Base-by-base conservation (phyloP, 192 early-diverging fungal species). In the Cladochytrium replicatum region DNA sequence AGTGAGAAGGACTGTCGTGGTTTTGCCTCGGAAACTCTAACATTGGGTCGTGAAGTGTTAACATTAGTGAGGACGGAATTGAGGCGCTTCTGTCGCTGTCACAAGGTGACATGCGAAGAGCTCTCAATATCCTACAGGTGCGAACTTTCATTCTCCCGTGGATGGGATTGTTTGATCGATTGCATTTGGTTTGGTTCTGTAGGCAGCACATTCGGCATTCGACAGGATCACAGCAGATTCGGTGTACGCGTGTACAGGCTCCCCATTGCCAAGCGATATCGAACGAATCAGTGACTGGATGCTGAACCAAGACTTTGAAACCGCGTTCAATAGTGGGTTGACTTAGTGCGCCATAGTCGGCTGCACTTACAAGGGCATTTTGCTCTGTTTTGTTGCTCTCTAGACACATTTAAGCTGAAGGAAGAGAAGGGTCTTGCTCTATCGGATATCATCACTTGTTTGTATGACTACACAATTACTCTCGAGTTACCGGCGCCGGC, bases 61-160 rank as follows among this genome's bases (percentile, higher is more conserved):
- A 88, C 31, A 81, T 99, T 13, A 82, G 84, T 2, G 63, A 78
- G 15, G 80, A 86, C 5, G 93, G 89, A 5, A 77, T 74, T 44
- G 48, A 80, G 22, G 91, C 96, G 15, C 66, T 99, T 15, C 61
- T 96, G 34, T 75, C 69, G 45, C 61, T 99, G 0, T 89, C 88
- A 0, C 72, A 80, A 39, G 93, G 96, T n/a, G 96, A 99, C 61
- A 99, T 99, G 96, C 78, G 96, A 53, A 74, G 88, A 17, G 87
- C 89, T 3, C 69, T 99, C 28, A 99, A 99, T 63, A 88, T 99
- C 31, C 64, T 97, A 37, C 96, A 94, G 67, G 82, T 77, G 54
- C 15, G n/a, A n/a, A n/a, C n/a, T n/a, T n/a, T n/a, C n/a, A n/a
- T n/a, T n/a, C 19, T 48, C 0, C 24, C 29, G 26, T 11, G 43